Percentiles rank a stretch among this genome's conserved stretches.
Conservation (phyloP, 2,329 filamentous ascomycete genomes). For the Zelopaecilomyces penicillatus region DNA sequence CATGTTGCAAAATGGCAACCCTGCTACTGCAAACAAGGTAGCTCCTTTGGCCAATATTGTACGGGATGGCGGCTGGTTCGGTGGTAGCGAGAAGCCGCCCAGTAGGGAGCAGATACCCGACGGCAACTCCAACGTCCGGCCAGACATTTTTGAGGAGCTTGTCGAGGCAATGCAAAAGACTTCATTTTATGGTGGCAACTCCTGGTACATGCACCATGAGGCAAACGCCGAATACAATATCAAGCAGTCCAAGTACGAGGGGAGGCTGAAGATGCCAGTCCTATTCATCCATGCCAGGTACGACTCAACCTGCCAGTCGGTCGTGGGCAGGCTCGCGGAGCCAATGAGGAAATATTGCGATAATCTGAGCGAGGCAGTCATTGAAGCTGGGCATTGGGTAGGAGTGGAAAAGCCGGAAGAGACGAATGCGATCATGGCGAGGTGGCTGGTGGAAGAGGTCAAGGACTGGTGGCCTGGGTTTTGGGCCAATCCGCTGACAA, state of each 20-base stretch:
- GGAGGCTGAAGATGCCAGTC: constrained; percentile 26
- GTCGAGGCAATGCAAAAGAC: constrained; percentile 27
- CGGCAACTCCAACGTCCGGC: constrained; percentile 1
- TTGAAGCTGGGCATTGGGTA: constrained; percentile 20
- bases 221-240: constrained; percentile 30
- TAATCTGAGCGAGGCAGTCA: constrained; percentile 28
- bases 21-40: constrained; percentile 4
- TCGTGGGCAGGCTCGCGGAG: constrained; percentile 23
- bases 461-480: constrained; percentile 5
- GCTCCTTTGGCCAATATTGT: constrained; percentile 1
- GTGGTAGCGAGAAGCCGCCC: constrained; percentile 9
- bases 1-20: not conserved
- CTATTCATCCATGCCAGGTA: constrained; percentile 27
- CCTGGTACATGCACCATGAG: constrained; percentile 33
- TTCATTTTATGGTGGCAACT: constrained; percentile 22
- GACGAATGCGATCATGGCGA: constrained; percentile 17
- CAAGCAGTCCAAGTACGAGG: constrained; percentile 16
- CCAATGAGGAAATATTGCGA: constrained; percentile 24
- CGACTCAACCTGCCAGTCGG: constrained; percentile 29
- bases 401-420: constrained; percentile 12
- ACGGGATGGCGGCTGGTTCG: constrained; percentile 8
- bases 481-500: not conserved
- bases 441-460: constrained; percentile 16
- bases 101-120: not conserved
- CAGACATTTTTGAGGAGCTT: constrained; percentile 14